Evolutionary conservation across 129 eudicot species (phyloP).

Genomic region (Flaveria trinervia): DNA sequence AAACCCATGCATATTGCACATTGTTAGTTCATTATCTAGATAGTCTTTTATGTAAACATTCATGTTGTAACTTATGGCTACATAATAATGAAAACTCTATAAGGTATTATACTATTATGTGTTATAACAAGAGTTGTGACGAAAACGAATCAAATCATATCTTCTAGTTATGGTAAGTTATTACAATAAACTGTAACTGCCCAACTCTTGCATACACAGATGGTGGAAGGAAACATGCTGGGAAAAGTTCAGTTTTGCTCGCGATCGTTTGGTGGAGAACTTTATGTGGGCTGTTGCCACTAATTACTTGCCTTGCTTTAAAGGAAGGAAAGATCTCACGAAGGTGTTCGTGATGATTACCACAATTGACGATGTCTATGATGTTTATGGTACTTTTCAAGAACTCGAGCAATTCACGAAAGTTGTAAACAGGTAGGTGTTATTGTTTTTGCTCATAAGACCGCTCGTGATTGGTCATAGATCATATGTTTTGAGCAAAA

Average conservation of each 20-base stretch:
- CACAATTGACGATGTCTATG: slow-evolving; percentile 41
- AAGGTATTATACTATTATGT: too few relatives aligned
- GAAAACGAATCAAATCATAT: too few relatives aligned
- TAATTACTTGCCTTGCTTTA: slow-evolving; percentile 28
- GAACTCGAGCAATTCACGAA: slow-evolving; percentile 37
- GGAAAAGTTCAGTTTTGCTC: slow-evolving; percentile 27
- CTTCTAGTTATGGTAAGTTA: too few relatives aligned
- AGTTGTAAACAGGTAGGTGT: slow-evolving; percentile 33
- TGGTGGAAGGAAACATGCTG: slow-evolving; percentile 38
- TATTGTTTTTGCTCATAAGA: background rate
- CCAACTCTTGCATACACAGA: slow-evolving; percentile 7
- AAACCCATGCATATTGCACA: too few relatives aligned
- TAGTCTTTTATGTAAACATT: too few relatives aligned
- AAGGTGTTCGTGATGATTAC: slow-evolving; percentile 32
- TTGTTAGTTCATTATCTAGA: too few relatives aligned
- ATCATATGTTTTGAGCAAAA: background rate
- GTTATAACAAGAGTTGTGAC: too few relatives aligned
- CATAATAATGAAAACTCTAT: too few relatives aligned
- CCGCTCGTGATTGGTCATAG: background rate
- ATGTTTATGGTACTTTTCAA: slow-evolving; percentile 39
- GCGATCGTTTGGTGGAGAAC: slow-evolving; percentile 45
- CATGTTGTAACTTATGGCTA: too few relatives aligned
- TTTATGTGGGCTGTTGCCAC: slow-evolving; percentile 30
- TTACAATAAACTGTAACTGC: too few relatives aligned
- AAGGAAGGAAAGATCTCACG: slow-evolving; percentile 26